A percentile compares a stretch with the other conserved stretches of the same genome.
Conservation (phyloP, 352 stramenopile genomes). For the Peronosclerospora sorghi region DNA sequence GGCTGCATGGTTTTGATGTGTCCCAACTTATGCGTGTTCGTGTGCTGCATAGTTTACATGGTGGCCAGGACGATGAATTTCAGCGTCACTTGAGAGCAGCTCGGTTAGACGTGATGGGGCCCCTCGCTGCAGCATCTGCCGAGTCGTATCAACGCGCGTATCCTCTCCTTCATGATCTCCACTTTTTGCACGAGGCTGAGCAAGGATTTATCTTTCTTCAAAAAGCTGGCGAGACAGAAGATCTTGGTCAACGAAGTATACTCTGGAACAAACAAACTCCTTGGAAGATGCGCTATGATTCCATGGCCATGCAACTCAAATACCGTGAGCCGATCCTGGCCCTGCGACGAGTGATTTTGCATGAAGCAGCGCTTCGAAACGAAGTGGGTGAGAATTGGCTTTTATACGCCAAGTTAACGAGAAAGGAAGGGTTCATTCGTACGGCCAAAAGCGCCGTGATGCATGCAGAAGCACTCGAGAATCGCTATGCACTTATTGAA, state of each 20-base stretch:
- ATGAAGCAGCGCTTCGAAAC: constrained; percentile 43
- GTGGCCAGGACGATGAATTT: constrained; percentile 40
- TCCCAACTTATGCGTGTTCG: constrained; percentile 71
- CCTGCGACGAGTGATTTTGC: constrained; percentile 63
- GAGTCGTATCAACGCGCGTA: constrained; percentile 74
- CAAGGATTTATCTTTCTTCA: constrained; percentile 56
- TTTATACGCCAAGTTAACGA: constrained; percentile 67
- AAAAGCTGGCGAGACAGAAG: constrained; percentile 12
- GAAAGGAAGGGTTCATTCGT: constrained; percentile 74
- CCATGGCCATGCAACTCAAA: constrained; percentile 67
- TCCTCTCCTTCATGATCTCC: constrained; percentile 60
- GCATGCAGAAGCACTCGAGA: constrained; percentile 70
- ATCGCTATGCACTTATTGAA: constrained; percentile 61
- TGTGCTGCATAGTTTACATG: constrained; percentile 69
- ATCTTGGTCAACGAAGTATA: constrained; percentile 18
- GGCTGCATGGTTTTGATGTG: constrained; percentile 54
- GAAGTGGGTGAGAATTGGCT: constrained; percentile 80
- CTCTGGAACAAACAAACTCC: constrained; percentile 50
- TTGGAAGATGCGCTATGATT: constrained; percentile 61
- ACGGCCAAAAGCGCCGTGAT: constrained; percentile 77
- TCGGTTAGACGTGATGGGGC: constrained; percentile 54
- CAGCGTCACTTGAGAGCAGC: constrained; percentile 53
- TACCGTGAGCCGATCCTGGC: constrained; percentile 79
- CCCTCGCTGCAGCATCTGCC: constrained; percentile 50
- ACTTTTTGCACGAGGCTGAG: constrained; percentile 69